Conservation (phyloP, 2,329 filamentous ascomycete species). For the Fusarium ambrosium region DNA sequence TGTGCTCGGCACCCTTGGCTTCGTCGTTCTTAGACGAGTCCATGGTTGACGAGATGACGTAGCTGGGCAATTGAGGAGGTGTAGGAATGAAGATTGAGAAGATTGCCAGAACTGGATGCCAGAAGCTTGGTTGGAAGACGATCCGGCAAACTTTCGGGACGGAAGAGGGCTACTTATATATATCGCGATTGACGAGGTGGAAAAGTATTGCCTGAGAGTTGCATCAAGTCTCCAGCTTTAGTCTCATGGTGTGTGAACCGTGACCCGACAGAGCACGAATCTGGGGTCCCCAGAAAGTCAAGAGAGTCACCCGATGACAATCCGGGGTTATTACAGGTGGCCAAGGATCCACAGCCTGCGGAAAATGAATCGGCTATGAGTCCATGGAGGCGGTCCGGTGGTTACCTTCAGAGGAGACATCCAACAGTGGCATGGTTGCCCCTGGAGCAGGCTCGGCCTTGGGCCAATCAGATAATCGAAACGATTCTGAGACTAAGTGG, state of each 20-base stretch:
- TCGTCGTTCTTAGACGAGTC: slow-evolving; percentile 18
- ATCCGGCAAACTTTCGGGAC: not conserved
- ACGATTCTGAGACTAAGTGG: not conserved
- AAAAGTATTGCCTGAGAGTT: slow-evolving; percentile 1
- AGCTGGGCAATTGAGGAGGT: not conserved
- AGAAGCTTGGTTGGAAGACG: not conserved
- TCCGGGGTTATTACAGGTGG: slow-evolving; percentile 2
- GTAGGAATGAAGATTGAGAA: not conserved
- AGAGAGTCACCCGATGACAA: slow-evolving; percentile 14
- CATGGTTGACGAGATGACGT: not conserved
- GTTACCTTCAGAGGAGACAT: not conserved
- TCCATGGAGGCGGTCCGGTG: not conserved
- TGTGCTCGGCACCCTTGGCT: slow-evolving; percentile 14
- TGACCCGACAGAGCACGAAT: slow-evolving; percentile 6
- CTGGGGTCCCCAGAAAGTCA: slow-evolving; percentile 29
- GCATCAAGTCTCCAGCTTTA: not conserved
- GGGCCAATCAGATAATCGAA: not conserved
- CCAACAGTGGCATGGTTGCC: not conserved
- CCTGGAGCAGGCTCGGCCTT: not conserved
- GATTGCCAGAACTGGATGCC: not conserved
- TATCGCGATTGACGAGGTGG: not conserved
- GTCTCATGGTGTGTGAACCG: slow-evolving; percentile 1
- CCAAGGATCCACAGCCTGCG: not conserved
- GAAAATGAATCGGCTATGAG: not conserved
- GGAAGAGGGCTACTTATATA: slow-evolving; percentile 20